Conservation (phyloP, 106 monocot genomes). For the Phalaenopsis aphrodite region DNA sequence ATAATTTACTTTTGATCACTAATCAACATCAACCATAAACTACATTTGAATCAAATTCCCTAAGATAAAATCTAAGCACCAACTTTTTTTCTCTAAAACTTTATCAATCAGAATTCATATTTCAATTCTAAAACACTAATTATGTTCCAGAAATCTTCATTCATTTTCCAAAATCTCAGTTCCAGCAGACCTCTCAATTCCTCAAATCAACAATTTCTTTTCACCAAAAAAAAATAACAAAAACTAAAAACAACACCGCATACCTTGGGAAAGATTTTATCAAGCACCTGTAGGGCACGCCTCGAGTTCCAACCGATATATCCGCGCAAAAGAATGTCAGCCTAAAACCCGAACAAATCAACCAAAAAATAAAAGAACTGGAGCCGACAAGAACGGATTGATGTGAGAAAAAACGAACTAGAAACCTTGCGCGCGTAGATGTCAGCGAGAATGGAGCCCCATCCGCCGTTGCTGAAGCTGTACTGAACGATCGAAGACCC, state of each 20-base stretch:
- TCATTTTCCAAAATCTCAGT: too few relatives aligned
- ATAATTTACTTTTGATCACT: too few relatives aligned
- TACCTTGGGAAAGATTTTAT: conserved; percentile 67
- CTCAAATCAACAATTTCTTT: too few relatives aligned
- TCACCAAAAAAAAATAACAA: neutral
- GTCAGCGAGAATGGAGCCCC: conserved; percentile 52
- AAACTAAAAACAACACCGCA: neutral
- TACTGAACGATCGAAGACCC: conserved; percentile 60
- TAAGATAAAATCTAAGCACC: too few relatives aligned
- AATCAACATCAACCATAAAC: too few relatives aligned
- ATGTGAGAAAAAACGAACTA: neutral
- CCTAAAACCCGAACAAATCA: conserved; percentile 19
- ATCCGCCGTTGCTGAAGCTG: conserved; percentile 52
- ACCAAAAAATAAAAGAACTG: neutral
- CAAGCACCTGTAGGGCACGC: conserved; percentile 54
- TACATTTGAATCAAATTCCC: too few relatives aligned
- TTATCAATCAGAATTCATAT: too few relatives aligned
- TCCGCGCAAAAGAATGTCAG: conserved; percentile 60
- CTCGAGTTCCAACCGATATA: conserved; percentile 68
- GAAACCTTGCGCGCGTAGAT: conserved; percentile 60
- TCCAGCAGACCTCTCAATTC: too few relatives aligned
- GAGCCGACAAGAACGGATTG: too few relatives aligned
- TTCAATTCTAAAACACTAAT: too few relatives aligned
- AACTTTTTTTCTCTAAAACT: too few relatives aligned
- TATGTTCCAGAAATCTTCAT: too few relatives aligned